These are phyloP conservation scores for Nakaseomyces delphensis DNA, from an alignment of 1,139 yeast species.

Conservation along the genomic window DNA sequence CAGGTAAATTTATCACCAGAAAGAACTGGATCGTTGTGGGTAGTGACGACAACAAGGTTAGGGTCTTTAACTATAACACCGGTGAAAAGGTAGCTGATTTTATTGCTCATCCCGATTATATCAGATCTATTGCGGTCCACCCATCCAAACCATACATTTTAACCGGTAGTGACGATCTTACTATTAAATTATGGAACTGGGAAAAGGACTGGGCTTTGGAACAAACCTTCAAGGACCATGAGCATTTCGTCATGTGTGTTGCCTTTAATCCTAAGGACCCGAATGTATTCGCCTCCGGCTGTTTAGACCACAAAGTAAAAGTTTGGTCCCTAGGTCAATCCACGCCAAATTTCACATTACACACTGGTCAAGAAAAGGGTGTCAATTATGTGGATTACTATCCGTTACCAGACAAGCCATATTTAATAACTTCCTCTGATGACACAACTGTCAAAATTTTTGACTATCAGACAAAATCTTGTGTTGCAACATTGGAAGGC, in stretches of 20 bases:
- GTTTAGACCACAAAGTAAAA: conserved; percentile 91
- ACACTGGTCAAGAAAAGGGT: conserved; percentile 87
- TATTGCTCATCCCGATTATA: conserved; percentile 97
- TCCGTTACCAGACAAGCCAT: conserved; percentile 95
- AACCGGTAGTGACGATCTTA: conserved; percentile 87
- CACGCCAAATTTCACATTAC: conserved; percentile 84
- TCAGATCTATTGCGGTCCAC: conserved; percentile 87
- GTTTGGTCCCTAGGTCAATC: conserved; percentile 91
- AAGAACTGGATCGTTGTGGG: conserved; percentile 98
- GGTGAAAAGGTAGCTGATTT: conserved; percentile 90
- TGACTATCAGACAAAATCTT: conserved; percentile 96
- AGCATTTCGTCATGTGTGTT: conserved; percentile 88
- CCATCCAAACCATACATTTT: conserved; percentile 84
- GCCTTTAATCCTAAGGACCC: conserved; percentile 97
- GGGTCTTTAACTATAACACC: conserved; percentile 91
- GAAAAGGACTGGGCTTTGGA: conserved; percentile 84
- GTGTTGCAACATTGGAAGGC: conserved; percentile 90
- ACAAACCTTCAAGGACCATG: conserved; percentile 91
- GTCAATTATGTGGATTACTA: conserved; percentile 94
- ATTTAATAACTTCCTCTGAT: conserved; percentile 85
- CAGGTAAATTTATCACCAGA: conserved; percentile 90
- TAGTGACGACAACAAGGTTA: conserved; percentile 85
- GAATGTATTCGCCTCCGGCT: conserved; percentile 93
- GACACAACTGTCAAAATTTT: conserved; percentile 85
- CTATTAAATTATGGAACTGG: conserved; percentile 96